phyloP scores from a whole-genome alignment of 2,329 filamentous ascomycete species.

The Scytalidium lignicola region DNA sequence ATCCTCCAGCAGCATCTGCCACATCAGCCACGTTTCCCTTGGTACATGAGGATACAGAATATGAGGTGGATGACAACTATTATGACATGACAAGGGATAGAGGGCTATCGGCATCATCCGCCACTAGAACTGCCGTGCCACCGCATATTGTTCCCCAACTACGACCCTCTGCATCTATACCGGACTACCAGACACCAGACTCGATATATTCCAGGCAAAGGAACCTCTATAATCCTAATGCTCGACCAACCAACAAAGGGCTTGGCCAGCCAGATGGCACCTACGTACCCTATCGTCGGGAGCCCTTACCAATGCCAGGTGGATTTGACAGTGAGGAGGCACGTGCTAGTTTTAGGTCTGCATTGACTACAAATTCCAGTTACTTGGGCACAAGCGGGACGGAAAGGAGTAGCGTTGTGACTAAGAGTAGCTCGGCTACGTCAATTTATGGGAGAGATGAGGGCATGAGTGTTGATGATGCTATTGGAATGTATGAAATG shows the following conservation, averaged over 20 bases:
- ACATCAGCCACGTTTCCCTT: constrained; percentile 16
- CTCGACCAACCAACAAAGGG: constrained; percentile 11
- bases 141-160: constrained; percentile 6
- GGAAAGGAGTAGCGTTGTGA: constrained; percentile 76
- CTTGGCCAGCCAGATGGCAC: constrained; percentile 20
- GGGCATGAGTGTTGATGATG: constrained; percentile 58
- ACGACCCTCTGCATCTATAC: constrained; percentile 26
- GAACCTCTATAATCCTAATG: constrained; percentile 20
- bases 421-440: constrained; percentile 70
- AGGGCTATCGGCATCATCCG: constrained; percentile 24
- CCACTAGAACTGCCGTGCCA: constrained; percentile 6
- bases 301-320: constrained; percentile 18
- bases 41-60: constrained; percentile 15
- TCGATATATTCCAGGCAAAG: constrained; percentile 23
- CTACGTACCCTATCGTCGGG: constrained; percentile 19
- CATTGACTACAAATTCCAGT: constrained; percentile 55
- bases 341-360: constrained; percentile 55
- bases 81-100: constrained; percentile 17
- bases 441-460: constrained; percentile 51
- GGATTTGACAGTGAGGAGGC: constrained; percentile 32
- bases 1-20: constrained; percentile 11
- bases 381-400: constrained; percentile 59
- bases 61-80: constrained; percentile 11
- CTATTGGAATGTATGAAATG: constrained; percentile 66
- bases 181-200: constrained; percentile 25